phyloP scores from a whole-genome alignment of 108 stramenopile species.

The Seminavis robusta region DNA sequence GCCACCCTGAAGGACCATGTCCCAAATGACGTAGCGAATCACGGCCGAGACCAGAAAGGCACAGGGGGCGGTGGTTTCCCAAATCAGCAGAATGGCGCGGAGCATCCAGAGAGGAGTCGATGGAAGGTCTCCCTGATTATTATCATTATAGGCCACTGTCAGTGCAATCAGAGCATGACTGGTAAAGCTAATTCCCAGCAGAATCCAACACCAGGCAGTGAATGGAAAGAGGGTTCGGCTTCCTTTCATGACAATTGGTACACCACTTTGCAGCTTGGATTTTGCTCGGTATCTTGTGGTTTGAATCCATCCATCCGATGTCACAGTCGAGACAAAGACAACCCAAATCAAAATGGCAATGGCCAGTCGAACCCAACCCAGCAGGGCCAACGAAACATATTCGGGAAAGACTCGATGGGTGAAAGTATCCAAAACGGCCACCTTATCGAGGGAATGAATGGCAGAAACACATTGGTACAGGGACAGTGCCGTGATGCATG shows the following conservation, averaged over 20 bases:
- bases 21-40: slow-evolving; percentile 69
- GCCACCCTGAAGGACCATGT: slow-evolving; percentile 31
- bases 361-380: background rate
- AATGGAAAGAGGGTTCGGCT: slow-evolving; percentile 49
- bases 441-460: slow-evolving; percentile 43
- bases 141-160: background rate
- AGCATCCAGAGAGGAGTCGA: no score
- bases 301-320: slow-evolving; percentile 3
- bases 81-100: slow-evolving; percentile 49
- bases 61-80: slow-evolving; percentile 61
- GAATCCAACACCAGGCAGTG: slow-evolving; percentile 64
- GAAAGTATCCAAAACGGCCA: slow-evolving; percentile 40
- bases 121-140: no score
- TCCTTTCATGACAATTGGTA: slow-evolving; percentile 4
- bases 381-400: background rate
- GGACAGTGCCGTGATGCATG: slow-evolving; percentile 13
- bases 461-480: slow-evolving; percentile 42
- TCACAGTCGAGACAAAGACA: slow-evolving; percentile 23
- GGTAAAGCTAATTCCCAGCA: slow-evolving; percentile 47
- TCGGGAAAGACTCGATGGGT: slow-evolving; percentile 1
- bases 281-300: background rate
- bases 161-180: slow-evolving; percentile 42
- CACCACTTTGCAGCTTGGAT: background rate
- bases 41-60: slow-evolving; percentile 54
- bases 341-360: background rate